These are phyloP conservation scores for Fusarium zealandicum DNA, from an alignment of 2,329 filamentous ascomycete species.

Conservation along the genomic window DNA sequence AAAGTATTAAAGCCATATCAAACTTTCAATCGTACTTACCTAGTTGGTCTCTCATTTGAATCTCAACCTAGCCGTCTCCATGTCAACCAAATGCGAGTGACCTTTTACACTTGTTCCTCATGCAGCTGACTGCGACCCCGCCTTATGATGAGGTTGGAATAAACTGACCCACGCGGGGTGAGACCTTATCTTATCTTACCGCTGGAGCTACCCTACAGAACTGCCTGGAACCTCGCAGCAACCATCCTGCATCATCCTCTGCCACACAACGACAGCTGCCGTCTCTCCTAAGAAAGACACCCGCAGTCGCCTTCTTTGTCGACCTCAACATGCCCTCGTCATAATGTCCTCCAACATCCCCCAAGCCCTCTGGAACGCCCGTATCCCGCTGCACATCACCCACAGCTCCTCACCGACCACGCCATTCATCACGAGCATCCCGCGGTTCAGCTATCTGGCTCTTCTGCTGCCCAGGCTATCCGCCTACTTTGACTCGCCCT, in stretches of 20 bases:
- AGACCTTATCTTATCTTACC: slow-evolving; percentile 10
- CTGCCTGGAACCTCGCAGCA: background rate
- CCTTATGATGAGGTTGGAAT: too few relatives aligned
- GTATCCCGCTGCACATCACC: slow-evolving; percentile 62
- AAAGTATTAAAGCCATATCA: too few relatives aligned
- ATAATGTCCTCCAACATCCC: slow-evolving; percentile 47
- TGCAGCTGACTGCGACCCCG: too few relatives aligned
- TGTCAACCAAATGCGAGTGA: too few relatives aligned
- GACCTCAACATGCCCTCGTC: slow-evolving; percentile 25
- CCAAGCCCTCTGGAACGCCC: slow-evolving; percentile 61
- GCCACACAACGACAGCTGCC: background rate
- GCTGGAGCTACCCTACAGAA: slow-evolving; percentile 6
- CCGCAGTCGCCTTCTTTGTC: slow-evolving; percentile 1
- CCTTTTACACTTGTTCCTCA: too few relatives aligned
- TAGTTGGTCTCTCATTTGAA: too few relatives aligned
- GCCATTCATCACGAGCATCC: slow-evolving; percentile 62
- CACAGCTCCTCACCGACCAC: slow-evolving; percentile 55
- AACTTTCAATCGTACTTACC: too few relatives aligned
- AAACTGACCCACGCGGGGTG: too few relatives aligned
- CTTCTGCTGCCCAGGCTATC: slow-evolving; percentile 63
- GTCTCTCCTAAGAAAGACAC: background rate
- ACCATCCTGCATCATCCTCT: background rate
- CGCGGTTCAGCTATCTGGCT: slow-evolving; percentile 67
- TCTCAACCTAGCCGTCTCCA: too few relatives aligned
- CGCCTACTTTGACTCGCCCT: slow-evolving; percentile 60